phyloP scores from a whole-genome alignment of 1,139 yeast species.

The Candida neerlandica region DNA sequence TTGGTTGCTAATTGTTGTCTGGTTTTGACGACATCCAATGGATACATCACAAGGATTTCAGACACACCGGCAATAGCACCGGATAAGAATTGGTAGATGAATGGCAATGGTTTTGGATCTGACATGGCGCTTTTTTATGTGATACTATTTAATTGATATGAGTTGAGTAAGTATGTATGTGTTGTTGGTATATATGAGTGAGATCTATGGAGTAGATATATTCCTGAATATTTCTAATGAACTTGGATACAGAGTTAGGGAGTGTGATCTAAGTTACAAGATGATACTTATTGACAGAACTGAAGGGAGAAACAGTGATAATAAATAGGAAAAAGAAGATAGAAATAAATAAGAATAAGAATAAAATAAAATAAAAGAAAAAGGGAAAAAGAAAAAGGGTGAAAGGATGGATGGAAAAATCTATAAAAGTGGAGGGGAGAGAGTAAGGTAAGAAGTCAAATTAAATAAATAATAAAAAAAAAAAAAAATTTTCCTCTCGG shows the following conservation, averaged over 20 bases:
- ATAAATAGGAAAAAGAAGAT: neutral
- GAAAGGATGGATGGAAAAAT: neutral
- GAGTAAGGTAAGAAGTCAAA: neutral
- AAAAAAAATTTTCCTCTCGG: too few species aligned
- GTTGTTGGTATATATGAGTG: slow-evolving; percentile 13
- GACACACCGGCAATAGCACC: slow-evolving; percentile 99
- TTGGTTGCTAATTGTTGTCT: slow-evolving; percentile 86
- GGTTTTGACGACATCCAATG: slow-evolving; percentile 96
- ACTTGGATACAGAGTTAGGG: neutral
- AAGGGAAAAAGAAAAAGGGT: neutral
- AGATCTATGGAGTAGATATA: slow-evolving; percentile 15
- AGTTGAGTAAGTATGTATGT: neutral
- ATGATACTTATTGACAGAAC: neutral
- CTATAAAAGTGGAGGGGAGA: neutral
- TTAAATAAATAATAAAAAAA: neutral
- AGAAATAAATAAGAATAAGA: neutral
- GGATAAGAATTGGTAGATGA: slow-evolving; percentile 84
- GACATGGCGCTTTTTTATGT: slow-evolving; percentile 15
- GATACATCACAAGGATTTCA: slow-evolving; percentile 96
- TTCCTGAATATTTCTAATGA: neutral
- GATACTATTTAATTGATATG: neutral
- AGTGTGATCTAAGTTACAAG: neutral
- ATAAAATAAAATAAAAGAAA: too few species aligned
- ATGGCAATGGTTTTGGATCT: slow-evolving; percentile 55
- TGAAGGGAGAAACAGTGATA: neutral